Percentiles rank a stretch among this genome's conserved stretches.
phyloP scores from a whole-genome alignment of 192 early-diverging fungal species.

The Podila horticola region DNA sequence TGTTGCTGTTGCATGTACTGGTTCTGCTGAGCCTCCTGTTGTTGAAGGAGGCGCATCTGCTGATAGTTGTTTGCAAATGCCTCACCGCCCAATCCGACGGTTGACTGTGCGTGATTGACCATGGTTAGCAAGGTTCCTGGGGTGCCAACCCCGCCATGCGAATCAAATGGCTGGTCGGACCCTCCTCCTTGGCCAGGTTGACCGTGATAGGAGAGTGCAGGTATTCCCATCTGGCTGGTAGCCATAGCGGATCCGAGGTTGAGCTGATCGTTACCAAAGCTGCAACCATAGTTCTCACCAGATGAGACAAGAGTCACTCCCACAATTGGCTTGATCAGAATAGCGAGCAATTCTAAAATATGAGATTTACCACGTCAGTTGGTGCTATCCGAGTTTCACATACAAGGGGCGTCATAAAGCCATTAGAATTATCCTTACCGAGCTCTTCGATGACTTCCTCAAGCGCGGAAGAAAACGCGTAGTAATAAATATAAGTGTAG shows the following conservation, averaged over 20 bases:
- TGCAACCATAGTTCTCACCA: neutral
- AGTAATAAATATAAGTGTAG: conserved; percentile 51
- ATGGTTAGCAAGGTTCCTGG: conserved; percentile 3
- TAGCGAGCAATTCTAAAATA: conserved; percentile 32
- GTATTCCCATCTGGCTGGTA: conserved; percentile 1
- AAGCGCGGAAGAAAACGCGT: conserved; percentile 40
- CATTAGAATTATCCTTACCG: conserved; percentile 9
- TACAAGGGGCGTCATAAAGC: neutral
- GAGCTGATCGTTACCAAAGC: neutral
- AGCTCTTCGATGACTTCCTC: conserved; percentile 53
- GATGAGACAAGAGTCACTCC: conserved; percentile 29
- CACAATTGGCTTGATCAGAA: conserved; percentile 45
- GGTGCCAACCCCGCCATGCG: neutral
- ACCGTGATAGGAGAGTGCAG: neutral
- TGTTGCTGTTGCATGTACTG: conserved; percentile 13
- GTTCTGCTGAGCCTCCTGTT: conserved; percentile 12
- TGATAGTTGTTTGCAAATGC: conserved; percentile 15
- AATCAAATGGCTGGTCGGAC: neutral
- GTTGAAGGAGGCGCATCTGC: conserved; percentile 8
- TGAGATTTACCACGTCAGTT: neutral
- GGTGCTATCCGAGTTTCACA: neutral
- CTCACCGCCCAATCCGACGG: conserved; percentile 9
- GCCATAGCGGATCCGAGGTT: conserved; percentile 12
- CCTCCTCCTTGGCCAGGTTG: neutral
- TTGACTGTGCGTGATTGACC: conserved; percentile 13